Evolutionary conservation across 2,329 filamentous ascomycete genomes (phyloP).

Genomic region (Chrysoporthe cubensis): DNA sequence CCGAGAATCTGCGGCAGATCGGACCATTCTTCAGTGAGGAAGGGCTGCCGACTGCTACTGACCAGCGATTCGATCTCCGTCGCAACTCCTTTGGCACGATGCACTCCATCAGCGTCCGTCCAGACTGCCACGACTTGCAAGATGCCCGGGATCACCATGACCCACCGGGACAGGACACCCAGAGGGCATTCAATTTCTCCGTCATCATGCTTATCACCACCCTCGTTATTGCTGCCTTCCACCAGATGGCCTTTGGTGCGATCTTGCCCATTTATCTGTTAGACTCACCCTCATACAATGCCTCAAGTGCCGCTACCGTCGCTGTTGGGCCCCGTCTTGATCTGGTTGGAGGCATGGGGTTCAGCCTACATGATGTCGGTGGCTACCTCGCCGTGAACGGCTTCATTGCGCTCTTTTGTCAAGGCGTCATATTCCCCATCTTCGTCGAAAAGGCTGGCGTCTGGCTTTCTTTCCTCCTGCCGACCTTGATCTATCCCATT

Average conservation of each 20-base stretch:
- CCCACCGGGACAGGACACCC: conserved; percentile 30
- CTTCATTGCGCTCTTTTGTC: conserved; percentile 72
- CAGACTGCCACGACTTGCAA: conserved; percentile 27
- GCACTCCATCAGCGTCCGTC: conserved; percentile 43
- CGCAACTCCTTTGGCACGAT: conserved; percentile 47
- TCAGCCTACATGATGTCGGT: conserved; percentile 68
- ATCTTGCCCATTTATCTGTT: conserved; percentile 49
- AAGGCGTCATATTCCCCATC: conserved; percentile 60
- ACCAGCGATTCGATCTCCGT: conserved; percentile 42
- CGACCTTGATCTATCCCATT: conserved; percentile 67
- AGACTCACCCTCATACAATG: conserved; percentile 38
- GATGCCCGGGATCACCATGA: conserved; percentile 18
- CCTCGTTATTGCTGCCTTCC: conserved; percentile 47
- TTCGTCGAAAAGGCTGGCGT: conserved; percentile 60
- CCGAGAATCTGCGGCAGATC: conserved; percentile 32
- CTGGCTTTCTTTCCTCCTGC: conserved; percentile 68
- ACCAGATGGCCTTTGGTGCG: conserved; percentile 50
- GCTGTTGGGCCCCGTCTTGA: conserved; percentile 35
- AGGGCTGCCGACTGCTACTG: conserved; percentile 39
- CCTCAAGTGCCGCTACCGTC: conserved; percentile 31
- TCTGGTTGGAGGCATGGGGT: conserved; percentile 65
- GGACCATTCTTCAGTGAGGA: conserved; percentile 41
- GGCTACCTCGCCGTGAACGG: conserved; percentile 70
- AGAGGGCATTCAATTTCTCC: conserved; percentile 43
- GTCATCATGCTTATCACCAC: conserved; percentile 47